These are phyloP conservation scores for Podochytrium sp. DNA, from an alignment of 192 early-diverging fungal species.

Conservation along the genomic window DNA sequence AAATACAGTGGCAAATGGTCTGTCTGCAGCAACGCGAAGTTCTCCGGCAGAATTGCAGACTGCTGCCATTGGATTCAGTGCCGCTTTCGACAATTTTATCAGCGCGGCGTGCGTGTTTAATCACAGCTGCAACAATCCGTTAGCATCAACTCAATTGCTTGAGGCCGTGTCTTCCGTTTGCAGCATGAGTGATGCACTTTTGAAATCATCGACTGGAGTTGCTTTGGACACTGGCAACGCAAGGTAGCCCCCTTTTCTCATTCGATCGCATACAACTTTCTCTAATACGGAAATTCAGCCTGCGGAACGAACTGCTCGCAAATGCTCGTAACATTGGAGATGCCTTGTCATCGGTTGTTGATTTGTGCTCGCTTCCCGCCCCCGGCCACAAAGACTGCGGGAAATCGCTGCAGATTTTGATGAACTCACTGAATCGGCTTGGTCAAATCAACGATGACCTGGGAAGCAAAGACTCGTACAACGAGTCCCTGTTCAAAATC, in stretches of 20 bases:
- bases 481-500: conserved; percentile 36
- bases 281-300: background rate
- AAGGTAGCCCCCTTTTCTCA: background rate
- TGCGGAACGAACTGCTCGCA: conserved; percentile 38
- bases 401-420: conserved; percentile 42
- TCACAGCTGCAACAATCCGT: conserved; percentile 19
- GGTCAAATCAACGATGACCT: conserved; percentile 44
- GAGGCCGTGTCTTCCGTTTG: conserved; percentile 19
- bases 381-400: conserved; percentile 58
- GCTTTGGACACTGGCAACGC: conserved; percentile 39
- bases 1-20: conserved; percentile 40
- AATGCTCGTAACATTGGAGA: conserved; percentile 44
- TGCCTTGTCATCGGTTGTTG: conserved; percentile 40
- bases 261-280: background rate
- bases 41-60: conserved; percentile 45
- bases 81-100: conserved; percentile 41
- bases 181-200: conserved; percentile 4
- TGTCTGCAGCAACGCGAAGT: conserved; percentile 35
- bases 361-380: conserved; percentile 46
- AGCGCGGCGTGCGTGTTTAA: conserved; percentile 30
- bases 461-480: conserved; percentile 34
- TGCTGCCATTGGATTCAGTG: conserved; percentile 28
- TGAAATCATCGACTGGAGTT: conserved; percentile 33
- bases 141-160: conserved; percentile 9
- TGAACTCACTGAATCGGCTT: conserved; percentile 21